phyloP scores from a whole-genome alignment of 2,329 filamentous ascomycete species.

The Fusarium equiseti region DNA sequence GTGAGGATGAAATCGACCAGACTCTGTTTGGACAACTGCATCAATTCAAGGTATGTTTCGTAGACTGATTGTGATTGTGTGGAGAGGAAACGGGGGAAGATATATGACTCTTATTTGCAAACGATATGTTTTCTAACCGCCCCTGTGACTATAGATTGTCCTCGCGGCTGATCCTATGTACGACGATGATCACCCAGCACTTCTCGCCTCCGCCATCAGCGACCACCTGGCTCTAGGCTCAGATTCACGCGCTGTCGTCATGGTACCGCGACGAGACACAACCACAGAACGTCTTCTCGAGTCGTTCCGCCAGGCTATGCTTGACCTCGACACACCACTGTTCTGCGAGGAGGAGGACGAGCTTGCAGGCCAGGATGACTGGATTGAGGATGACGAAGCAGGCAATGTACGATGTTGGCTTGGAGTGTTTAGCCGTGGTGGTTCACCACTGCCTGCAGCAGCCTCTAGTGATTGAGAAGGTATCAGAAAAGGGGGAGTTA shows the following conservation, averaged over 20 bases:
- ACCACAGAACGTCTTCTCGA: slow-evolving; percentile 72
- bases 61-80: slow-evolving; percentile 23
- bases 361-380: slow-evolving; percentile 79
- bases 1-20: slow-evolving; percentile 58
- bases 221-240: slow-evolving; percentile 70
- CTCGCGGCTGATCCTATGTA: slow-evolving; percentile 91
- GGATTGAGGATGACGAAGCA: slow-evolving; percentile 67
- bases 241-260: slow-evolving; percentile 77
- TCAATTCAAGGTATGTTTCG: slow-evolving; percentile 63
- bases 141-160: slow-evolving; percentile 67
- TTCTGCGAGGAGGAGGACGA: slow-evolving; percentile 69
- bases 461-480: not conserved
- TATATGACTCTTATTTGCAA: slow-evolving; percentile 27
- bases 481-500: slow-evolving; percentile 2
- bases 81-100: not conserved
- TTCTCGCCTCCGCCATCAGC: slow-evolving; percentile 78
- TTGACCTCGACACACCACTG: slow-evolving; percentile 59
- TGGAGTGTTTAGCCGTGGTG: slow-evolving; percentile 66
- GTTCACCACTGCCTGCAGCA: slow-evolving; percentile 34
- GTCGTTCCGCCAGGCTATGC: slow-evolving; percentile 73
- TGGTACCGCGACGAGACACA: slow-evolving; percentile 82
- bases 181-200: slow-evolving; percentile 81
- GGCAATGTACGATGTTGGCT: slow-evolving; percentile 74
- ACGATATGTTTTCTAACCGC: slow-evolving; percentile 23
- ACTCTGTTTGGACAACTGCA: slow-evolving; percentile 58